A percentile compares a stretch with the other conserved stretches of the same genome.
These are phyloP conservation scores for Aspergillus asperescens DNA, from an alignment of 495 filamentous ascomycete species.

Conservation along the genomic window DNA sequence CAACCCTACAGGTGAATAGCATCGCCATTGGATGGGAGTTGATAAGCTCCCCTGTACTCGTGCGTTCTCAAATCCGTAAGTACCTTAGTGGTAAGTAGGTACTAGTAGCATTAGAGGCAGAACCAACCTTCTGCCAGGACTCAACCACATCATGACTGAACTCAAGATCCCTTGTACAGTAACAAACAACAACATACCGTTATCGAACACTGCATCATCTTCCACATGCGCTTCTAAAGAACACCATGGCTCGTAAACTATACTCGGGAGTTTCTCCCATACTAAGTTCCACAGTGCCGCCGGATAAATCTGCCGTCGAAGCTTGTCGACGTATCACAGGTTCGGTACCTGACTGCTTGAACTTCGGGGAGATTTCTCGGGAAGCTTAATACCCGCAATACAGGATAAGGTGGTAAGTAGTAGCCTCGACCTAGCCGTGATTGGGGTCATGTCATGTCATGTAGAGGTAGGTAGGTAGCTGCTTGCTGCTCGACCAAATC, in stretches of 20 bases:
- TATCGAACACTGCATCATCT: neutral
- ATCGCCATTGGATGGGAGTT: no score
- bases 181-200: neutral
- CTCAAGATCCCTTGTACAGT: constrained; percentile 2
- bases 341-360: neutral
- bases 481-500: constrained; percentile 1
- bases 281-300: no score
- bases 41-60: no score
- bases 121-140: constrained; percentile 1
- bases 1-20: no score
- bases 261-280: no score
- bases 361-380: neutral
- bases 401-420: neutral
- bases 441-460: constrained; percentile 2
- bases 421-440: constrained; percentile 2
- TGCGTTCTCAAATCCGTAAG: no score
- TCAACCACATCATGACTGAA: constrained; percentile 1
- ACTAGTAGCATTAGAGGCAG: no score
- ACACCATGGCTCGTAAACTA: no score
- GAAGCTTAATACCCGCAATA: neutral
- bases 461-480: no score
- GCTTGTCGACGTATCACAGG: neutral
- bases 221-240: neutral
- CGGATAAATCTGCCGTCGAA: constrained; percentile 1
- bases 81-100: no score